These are phyloP conservation scores for Coemansia furcata DNA, from an alignment of 192 early-diverging fungal species.

Conservation along the genomic window DNA sequence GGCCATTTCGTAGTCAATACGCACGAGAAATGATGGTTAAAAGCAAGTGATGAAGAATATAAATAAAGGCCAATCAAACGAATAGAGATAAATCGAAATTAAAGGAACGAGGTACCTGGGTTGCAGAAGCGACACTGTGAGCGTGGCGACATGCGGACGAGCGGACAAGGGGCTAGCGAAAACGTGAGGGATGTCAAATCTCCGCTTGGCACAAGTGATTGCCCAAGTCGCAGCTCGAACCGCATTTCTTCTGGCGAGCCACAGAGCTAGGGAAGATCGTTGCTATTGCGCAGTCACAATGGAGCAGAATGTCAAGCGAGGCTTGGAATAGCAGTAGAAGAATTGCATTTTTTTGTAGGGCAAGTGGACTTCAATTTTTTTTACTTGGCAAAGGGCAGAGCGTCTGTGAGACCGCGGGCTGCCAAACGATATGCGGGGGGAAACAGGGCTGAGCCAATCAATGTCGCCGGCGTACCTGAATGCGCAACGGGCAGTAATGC, in stretches of 20 bases:
- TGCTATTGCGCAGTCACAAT: not conserved
- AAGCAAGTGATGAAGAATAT: not conserved
- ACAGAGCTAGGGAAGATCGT: not conserved
- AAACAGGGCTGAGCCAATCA: not conserved
- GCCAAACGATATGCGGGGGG: not conserved
- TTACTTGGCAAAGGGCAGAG: not conserved
- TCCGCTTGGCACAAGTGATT: not conserved
- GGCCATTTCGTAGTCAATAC: slow-evolving; percentile 58
- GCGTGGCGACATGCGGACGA: not conserved
- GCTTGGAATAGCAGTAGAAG: not conserved
- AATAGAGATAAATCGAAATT: not conserved
- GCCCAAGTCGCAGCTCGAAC: not conserved
- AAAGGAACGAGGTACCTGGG: not conserved
- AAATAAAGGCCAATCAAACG: not conserved
- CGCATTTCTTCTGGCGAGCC: not conserved
- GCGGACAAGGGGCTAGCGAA: not conserved
- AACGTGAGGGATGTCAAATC: not conserved
- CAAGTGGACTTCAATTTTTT: not conserved
- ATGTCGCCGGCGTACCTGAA: not conserved
- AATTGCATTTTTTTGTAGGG: not conserved
- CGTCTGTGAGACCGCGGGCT: not conserved
- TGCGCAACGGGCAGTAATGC: not conserved
- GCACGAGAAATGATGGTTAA: slow-evolving; percentile 6
- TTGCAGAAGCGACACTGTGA: not conserved
- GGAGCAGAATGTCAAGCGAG: not conserved